Conservation (phyloP, 2,329 filamentous ascomycete genomes). For the Diaporthe sp. region DNA sequence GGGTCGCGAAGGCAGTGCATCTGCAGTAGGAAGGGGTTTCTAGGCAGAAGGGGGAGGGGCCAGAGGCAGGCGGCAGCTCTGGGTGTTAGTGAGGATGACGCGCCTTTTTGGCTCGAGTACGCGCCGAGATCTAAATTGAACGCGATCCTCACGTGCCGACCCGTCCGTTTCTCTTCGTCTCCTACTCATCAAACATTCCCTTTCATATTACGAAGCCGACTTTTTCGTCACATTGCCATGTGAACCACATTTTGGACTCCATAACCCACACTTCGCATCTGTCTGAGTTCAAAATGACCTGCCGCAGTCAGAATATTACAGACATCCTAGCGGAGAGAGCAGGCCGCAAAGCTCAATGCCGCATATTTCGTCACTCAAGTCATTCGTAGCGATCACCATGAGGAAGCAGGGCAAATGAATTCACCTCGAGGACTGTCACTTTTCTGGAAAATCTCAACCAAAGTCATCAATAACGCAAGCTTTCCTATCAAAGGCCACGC, state of each 20-base stretch:
- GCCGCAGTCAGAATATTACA: background rate
- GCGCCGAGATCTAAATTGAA: conserved; percentile 27
- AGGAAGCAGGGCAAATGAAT: background rate
- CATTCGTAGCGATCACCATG: background rate
- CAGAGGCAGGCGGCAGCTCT: conserved; percentile 23
- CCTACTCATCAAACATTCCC: background rate
- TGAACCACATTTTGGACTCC: background rate
- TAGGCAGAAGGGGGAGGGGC: conserved; percentile 32
- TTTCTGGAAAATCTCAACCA: background rate
- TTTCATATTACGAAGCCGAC: too few relatives aligned
- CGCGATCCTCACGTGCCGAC: conserved; percentile 30
- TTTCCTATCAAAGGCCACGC: conserved; percentile 26
- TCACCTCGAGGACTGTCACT: background rate
- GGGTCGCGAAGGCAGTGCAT: conserved; percentile 26
- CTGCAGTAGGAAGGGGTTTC: background rate
- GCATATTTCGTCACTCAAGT: background rate
- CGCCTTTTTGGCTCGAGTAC: conserved; percentile 24
- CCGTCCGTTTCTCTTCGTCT: background rate
- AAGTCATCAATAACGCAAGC: conserved; percentile 32
- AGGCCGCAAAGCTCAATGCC: background rate
- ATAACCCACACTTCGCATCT: background rate
- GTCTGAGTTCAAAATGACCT: background rate
- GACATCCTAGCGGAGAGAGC: background rate
- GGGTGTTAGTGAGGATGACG: conserved; percentile 25
- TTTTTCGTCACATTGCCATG: background rate